A percentile compares a stretch with the other conserved stretches of the same genome.
Evolutionary conservation across 2,329 filamentous ascomycete species (phyloP).

Genomic region (Chaetoscypha palmicola): DNA sequence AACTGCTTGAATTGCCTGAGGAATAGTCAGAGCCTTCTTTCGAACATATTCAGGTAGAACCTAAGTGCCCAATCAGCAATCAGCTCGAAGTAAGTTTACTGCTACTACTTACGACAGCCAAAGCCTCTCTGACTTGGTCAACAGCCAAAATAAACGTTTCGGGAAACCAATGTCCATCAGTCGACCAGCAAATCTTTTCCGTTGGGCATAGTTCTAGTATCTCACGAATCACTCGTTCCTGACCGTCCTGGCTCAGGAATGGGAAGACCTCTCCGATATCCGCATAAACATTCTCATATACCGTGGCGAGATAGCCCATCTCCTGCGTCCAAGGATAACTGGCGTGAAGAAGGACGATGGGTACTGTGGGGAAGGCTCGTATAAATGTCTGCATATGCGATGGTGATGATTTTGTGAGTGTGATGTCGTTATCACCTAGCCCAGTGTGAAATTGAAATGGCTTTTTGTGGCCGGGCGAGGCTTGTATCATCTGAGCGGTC

Average conservation of each 20-base stretch:
- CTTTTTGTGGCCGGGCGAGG: constrained; percentile 47
- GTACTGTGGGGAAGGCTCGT: constrained; percentile 58
- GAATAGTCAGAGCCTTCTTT: constrained; percentile 52
- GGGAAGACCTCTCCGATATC: constrained; percentile 82
- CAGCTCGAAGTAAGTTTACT: background rate
- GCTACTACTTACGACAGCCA: constrained; percentile 51
- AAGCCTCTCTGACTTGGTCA: constrained; percentile 61
- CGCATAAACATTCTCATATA: constrained; percentile 73
- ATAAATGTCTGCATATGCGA: constrained; percentile 70
- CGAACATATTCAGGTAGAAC: constrained; percentile 60
- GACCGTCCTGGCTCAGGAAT: constrained; percentile 67
- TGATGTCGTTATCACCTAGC: constrained; percentile 73
- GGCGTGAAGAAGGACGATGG: constrained; percentile 72
- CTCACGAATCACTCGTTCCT: constrained; percentile 63
- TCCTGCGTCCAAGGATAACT: constrained; percentile 77
- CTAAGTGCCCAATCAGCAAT: constrained; percentile 32
- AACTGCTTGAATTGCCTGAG: constrained; percentile 56
- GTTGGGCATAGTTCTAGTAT: constrained; percentile 69
- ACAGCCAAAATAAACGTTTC: constrained; percentile 72
- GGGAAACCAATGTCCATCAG: constrained; percentile 71
- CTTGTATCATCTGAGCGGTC: constrained; percentile 51
- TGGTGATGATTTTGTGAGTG: constrained; percentile 62
- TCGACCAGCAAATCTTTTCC: constrained; percentile 73
- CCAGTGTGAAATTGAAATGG: constrained; percentile 81
- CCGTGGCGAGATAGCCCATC: constrained; percentile 68